These are phyloP conservation scores for Pseudofabraea citricarpa DNA, from an alignment of 2,329 filamentous ascomycete genomes.

Conservation along the genomic window DNA sequence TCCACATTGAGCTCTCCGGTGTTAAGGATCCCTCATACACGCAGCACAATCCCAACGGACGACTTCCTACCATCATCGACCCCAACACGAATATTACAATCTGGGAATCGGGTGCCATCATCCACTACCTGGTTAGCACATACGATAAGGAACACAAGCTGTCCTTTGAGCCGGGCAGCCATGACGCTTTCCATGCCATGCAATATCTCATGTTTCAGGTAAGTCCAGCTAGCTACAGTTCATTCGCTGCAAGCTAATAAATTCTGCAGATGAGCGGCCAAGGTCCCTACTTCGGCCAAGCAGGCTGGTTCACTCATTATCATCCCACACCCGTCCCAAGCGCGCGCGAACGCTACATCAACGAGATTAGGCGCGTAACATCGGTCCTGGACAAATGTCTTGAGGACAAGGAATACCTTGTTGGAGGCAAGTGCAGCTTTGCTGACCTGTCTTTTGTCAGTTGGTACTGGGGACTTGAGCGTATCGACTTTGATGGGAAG, in stretches of 20 bases:
- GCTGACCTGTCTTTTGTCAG: constrained; percentile 27
- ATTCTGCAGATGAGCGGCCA: no score
- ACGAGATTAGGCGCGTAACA: constrained; percentile 31
- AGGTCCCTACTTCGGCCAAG: constrained; percentile 36
- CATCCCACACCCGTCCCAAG: constrained; percentile 35
- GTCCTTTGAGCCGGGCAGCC: constrained; percentile 25
- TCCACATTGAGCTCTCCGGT: constrained; percentile 30
- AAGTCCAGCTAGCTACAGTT: no score
- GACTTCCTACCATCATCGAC: constrained; percentile 29
- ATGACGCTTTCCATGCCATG: constrained; percentile 27
- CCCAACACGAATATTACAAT: constrained; percentile 35
- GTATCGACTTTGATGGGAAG: no score
- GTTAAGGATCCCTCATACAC: constrained; percentile 36
- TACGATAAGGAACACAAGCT: constrained; percentile 36
- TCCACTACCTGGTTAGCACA: constrained; percentile 36
- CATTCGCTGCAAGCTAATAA: no score
- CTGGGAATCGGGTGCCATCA: constrained; percentile 41
- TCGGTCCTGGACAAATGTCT: constrained; percentile 37
- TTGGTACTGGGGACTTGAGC: no score
- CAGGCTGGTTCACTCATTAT: constrained; percentile 27
- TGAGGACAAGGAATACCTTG: constrained; percentile 28
- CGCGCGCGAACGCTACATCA: constrained; percentile 38
- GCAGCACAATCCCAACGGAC: constrained; percentile 25
- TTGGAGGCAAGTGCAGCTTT: constrained; percentile 34
- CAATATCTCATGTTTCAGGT: constrained; percentile 37